phyloP scores from a whole-genome alignment of 2,329 filamentous ascomycete species.

The Sporothrix phasma region DNA sequence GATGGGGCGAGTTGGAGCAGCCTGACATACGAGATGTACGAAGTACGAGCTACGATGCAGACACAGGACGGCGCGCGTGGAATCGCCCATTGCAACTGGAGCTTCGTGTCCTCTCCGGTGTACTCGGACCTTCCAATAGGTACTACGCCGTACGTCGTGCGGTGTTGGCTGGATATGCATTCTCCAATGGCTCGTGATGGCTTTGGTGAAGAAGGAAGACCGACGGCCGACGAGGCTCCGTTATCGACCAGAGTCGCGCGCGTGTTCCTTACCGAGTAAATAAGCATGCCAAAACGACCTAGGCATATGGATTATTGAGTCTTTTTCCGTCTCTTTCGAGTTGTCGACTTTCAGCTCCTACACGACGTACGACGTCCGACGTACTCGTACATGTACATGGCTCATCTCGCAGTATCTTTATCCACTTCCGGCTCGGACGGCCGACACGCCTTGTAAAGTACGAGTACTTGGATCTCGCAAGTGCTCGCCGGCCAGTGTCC shows the following conservation, averaged over 20 bases:
- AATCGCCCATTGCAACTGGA: neutral
- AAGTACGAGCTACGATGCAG: too few relatives aligned
- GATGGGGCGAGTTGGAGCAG: neutral
- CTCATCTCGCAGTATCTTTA: too few relatives aligned
- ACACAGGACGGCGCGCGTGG: neutral
- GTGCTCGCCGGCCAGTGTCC: neutral
- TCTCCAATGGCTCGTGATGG: too few relatives aligned
- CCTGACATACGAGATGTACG: too few relatives aligned
- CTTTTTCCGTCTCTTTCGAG: neutral
- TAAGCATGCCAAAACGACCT: neutral
- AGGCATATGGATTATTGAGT: neutral
- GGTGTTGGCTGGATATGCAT: neutral
- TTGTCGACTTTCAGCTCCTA: neutral
- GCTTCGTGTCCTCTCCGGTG: too few relatives aligned
- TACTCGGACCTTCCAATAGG: too few relatives aligned
- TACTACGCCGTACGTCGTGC: too few relatives aligned
- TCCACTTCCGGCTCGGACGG: neutral
- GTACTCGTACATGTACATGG: neutral
- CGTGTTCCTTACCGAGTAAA: neutral
- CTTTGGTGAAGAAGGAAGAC: too few relatives aligned
- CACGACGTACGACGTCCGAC: neutral
- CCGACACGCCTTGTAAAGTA: neutral
- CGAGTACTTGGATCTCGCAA: neutral
- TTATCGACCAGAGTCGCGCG: neutral
- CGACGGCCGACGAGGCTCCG: neutral